Evolutionary conservation across 1,284 basidiomycete genomes (phyloP).

Genomic region (Tilletiopsis washingtonensis): DNA sequence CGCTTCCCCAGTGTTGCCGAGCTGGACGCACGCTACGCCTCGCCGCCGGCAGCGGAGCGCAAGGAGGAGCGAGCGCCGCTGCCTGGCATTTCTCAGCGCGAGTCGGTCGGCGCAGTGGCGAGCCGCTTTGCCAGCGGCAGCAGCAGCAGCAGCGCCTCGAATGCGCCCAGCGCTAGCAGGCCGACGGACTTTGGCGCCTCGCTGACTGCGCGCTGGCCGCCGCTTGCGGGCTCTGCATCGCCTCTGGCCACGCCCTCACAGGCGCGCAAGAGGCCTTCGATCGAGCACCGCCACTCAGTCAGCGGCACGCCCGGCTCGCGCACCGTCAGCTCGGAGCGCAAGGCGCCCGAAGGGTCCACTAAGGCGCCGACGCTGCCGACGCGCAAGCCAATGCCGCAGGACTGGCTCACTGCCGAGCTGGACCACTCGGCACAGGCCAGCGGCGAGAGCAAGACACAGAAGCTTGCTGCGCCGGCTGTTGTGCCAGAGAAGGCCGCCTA

Average conservation of each 20-base stretch:
- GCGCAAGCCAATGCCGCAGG: background rate
- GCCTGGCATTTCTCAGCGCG: background rate
- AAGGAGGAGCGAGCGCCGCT: background rate
- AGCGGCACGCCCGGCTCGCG: background rate
- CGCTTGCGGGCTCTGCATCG: conserved; percentile 6
- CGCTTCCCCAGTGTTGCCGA: conserved; percentile 33
- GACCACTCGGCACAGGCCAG: no score
- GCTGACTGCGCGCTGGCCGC: conserved; percentile 1
- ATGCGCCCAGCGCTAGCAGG: conserved; percentile 1
- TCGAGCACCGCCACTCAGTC: conserved; percentile 4
- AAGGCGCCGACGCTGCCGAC: background rate
- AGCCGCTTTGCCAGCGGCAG: conserved; percentile 1
- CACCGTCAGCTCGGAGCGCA: background rate
- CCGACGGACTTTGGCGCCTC: background rate
- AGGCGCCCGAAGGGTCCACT: background rate
- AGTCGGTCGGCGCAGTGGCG: background rate
- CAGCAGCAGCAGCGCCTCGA: conserved; percentile 4
- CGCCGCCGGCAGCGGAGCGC: background rate
- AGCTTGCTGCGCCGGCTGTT: no score
- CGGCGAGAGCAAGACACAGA: no score
- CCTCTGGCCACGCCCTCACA: no score
- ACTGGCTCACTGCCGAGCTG: background rate
- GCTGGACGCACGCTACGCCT: conserved; percentile 21
- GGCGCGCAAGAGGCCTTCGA: conserved; percentile 16
- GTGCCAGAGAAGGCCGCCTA: no score